Conservation (phyloP, 75 land plant genomes). For the Gnetum montanum region DNA sequence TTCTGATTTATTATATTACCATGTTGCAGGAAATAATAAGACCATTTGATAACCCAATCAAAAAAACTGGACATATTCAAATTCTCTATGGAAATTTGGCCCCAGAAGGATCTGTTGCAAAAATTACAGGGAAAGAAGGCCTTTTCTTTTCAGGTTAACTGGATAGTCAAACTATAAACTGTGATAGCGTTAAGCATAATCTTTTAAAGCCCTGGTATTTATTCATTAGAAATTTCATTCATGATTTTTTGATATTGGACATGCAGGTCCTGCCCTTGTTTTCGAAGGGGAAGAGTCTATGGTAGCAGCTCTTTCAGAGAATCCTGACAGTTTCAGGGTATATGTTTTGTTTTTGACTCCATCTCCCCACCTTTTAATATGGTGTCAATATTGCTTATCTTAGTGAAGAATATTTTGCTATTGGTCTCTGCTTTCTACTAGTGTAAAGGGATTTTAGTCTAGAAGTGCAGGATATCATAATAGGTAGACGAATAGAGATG, state of each 20-base stretch:
- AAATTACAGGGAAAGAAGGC: slow-evolving; percentile 98
- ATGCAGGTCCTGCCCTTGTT: slow-evolving; percentile 85
- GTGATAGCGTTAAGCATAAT: background rate
- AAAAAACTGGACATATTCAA: slow-evolving; percentile 86
- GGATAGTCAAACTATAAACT: background rate
- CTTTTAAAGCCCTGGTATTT: too few relatives aligned
- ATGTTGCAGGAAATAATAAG: slow-evolving; percentile 62
- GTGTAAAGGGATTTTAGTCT: too few relatives aligned
- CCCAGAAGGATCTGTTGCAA: slow-evolving; percentile 95
- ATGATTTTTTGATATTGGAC: background rate
- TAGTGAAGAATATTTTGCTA: too few relatives aligned
- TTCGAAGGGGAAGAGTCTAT: slow-evolving; percentile 97
- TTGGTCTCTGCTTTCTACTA: too few relatives aligned
- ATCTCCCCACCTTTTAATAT: background rate
- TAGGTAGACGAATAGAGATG: too few relatives aligned
- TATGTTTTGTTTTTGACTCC: background rate
- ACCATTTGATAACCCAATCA: slow-evolving; percentile 72
- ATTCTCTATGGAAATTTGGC: slow-evolving; percentile 89
- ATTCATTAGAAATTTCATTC: background rate
- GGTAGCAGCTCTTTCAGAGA: slow-evolving; percentile 74
- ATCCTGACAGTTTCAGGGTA: slow-evolving; percentile 86
- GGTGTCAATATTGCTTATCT: too few relatives aligned
- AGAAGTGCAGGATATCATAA: too few relatives aligned
- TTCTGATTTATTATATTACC: too few relatives aligned
- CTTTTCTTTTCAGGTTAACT: slow-evolving; percentile 68